Evolutionary conservation across 768 basidiomycete genomes (phyloP), one percentile per base, ranked within the genome.

Genomic region (Agrocybe chaxingu): DNA sequence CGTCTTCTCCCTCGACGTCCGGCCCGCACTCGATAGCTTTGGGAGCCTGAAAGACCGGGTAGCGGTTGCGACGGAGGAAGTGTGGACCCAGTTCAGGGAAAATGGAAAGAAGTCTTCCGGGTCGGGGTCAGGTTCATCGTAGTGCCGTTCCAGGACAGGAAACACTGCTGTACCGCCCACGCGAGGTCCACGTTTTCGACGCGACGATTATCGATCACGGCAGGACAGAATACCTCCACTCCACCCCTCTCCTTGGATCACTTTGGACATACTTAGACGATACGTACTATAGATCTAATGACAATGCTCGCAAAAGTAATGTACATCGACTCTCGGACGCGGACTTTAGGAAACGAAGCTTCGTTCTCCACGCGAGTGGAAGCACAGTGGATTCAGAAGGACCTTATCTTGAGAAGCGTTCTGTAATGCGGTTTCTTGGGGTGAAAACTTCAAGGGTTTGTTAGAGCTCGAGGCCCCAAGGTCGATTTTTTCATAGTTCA

Each of bases 1-100:
- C 12, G 94, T 95, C 5, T 98, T 98, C 70, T 87, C 87, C 7
- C 78, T 99, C 24, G 97, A 99, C 64, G 96, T 98, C 8, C 84
- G 96, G 11, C 96, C 97, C 0, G 97, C 97, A 0, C 69, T 99
- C 47, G 97, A 98, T 69, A 89, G 78, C 60, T 73, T 92, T 31
- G 78, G 77, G 16, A 92, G 91, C 61, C 59, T 93, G 46, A 84
- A 80, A 63, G 80, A 88, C 60, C 76, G 94, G 40, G 80, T 96
- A 45, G 65, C 73, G 0, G 82, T 79, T 18, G 85, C 87, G 1
- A 82, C 87, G 16, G 77, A 82, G 57, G 85, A 88, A 13, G 77
- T 75, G 7, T 91, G 89, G 89, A 64, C 75, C 0, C 63, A 47
- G 35, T 64, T 77, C 39, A 69, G 74, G 8, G 68, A 75, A 41